Evolutionary conservation across 768 basidiomycete genomes (phyloP), one percentile per base, ranked within the genome.

Genomic region (Collybiopsis confluens): DNA sequence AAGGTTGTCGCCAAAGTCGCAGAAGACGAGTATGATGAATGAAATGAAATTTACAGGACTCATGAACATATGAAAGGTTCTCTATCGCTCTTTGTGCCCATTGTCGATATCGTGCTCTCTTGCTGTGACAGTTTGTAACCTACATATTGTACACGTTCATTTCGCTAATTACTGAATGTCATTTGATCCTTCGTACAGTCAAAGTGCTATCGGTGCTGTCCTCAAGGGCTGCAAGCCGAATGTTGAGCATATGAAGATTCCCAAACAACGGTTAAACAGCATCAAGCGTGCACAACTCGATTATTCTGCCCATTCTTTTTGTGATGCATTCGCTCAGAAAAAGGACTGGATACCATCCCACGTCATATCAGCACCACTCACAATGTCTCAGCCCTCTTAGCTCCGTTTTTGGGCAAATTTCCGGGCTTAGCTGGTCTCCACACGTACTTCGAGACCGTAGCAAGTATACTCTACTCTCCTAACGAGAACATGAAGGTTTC

Each of bases 331-430:
- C 59, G 70, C 82, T 7, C 56, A 64, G 27, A 72, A 80, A 36
- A 68, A 70, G 53, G 61, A 73, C 49, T 74, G 15, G 65, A 75
- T n/a, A 63, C 57, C 2, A 65, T 86, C 21, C 61, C 85, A 43
- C 63, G 72, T 0, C 73, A 77, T 59, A 85, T 86, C 58, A 82
- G 83, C 9, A 65, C 63, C 5, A 70, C 70, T 0, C 68, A 72
- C 49, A 63, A 68, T 51, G 69, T 73, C 52, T 69, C 72, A 45
- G 80, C 73, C 1, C 56, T 60, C 33, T 70, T 85, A 33, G 81
- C 82, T 9, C 81, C 83, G n/a, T 86, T 86, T 64, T 61, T 86
- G 5, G 83, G 85, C 27, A 73, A 68, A 24, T 85, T 83, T 63
- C 61, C 61, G 0, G 81, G 82, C 13, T 63, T 54, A 20, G 63